Conservation (phyloP, 768 basidiomycete genomes). For the Russula olivacea region DNA sequence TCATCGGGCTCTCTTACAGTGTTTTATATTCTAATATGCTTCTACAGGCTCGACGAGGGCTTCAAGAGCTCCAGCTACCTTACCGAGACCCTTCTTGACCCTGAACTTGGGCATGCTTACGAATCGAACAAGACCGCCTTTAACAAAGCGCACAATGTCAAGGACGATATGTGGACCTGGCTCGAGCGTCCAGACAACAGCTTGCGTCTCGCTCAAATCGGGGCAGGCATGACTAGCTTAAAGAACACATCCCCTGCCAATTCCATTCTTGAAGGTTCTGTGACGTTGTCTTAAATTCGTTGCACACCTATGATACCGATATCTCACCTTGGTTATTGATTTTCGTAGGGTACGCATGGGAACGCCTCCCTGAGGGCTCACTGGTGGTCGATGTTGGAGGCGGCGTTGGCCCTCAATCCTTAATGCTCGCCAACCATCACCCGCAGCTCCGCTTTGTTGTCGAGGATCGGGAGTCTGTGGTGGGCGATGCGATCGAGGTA, state of each 20-base stretch:
- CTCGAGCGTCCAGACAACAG: conserved; percentile 4
- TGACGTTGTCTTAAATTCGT: background rate
- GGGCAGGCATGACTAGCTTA: conserved; percentile 1
- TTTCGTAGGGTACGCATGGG: conserved; percentile 9
- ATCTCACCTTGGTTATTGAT: background rate
- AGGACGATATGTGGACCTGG: conserved; percentile 1
- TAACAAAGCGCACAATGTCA: background rate
- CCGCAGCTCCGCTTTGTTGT: conserved; percentile 10
- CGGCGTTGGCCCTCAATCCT: conserved; percentile 8
- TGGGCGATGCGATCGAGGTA: conserved; percentile 4
- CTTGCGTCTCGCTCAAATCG: background rate
- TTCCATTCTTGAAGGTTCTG: conserved; percentile 5
- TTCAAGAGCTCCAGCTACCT: conserved; percentile 27
- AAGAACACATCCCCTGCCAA: background rate
- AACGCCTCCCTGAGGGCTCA: background rate
- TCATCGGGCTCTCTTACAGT: too few species aligned
- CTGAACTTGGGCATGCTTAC: background rate
- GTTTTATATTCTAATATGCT: background rate
- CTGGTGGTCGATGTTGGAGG: conserved; percentile 19
- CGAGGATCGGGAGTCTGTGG: conserved; percentile 6
- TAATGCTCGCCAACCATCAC: background rate
- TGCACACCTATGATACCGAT: background rate
- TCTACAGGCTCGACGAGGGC: conserved; percentile 22
- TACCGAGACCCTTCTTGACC: conserved; percentile 24
- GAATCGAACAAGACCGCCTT: background rate